phyloP scores from a whole-genome alignment of 768 basidiomycete species.

The Tulasnella sp. region DNA sequence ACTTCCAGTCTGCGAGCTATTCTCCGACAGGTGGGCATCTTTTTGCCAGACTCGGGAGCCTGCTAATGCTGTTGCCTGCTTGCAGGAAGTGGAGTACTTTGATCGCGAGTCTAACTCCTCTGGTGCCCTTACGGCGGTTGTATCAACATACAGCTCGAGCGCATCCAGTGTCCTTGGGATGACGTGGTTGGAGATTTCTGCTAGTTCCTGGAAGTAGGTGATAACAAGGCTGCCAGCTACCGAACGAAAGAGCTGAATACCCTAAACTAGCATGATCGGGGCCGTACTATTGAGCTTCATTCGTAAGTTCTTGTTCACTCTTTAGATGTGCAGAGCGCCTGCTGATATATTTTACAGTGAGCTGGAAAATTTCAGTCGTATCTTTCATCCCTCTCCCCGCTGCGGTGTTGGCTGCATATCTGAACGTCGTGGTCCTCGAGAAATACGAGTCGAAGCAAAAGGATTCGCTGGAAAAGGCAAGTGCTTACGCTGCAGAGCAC shows the following conservation, averaged over 20 bases:
- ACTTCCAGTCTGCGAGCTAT: conserved; percentile 38
- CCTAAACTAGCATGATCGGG: neutral
- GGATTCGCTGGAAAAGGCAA: conserved; percentile 18
- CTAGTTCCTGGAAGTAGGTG: conserved; percentile 11
- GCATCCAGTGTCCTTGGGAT: conserved; percentile 41
- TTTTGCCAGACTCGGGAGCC: neutral
- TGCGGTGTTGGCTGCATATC: conserved; percentile 26
- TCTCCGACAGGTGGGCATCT: conserved; percentile 15
- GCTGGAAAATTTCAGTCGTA: conserved; percentile 41
- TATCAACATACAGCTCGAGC: conserved; percentile 39
- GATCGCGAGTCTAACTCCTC: conserved; percentile 40
- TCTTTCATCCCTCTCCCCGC: conserved; percentile 39
- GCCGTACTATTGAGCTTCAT: neutral
- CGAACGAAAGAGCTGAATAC: neutral
- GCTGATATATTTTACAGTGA: conserved; percentile 38
- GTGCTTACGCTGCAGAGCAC: conserved; percentile 10
- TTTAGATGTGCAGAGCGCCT: neutral
- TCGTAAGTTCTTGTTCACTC: neutral
- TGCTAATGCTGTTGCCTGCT: neutral
- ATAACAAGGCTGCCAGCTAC: neutral
- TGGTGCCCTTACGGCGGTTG: conserved; percentile 42
- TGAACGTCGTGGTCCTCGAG: conserved; percentile 13
- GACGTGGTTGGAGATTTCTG: conserved; percentile 40
- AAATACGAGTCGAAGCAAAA: conserved; percentile 16
- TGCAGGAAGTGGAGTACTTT: conserved; percentile 44